These are phyloP conservation scores for Phytopythium montanum DNA, from an alignment of 352 stramenopile genomes.

Conservation along the genomic window DNA sequence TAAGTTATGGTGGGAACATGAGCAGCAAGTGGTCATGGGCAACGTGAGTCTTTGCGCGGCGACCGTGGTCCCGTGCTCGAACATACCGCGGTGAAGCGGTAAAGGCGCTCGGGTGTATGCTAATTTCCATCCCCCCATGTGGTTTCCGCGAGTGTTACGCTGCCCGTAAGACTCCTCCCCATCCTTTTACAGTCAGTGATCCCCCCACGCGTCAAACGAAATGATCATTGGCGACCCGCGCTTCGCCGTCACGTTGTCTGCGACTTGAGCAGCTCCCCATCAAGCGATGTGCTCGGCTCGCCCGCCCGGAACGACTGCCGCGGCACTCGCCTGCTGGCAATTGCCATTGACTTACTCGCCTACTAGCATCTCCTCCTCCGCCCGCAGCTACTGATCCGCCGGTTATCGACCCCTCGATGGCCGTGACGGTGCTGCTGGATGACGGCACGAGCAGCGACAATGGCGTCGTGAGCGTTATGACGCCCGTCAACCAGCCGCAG, in stretches of 20 bases:
- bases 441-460: constrained; percentile 8
- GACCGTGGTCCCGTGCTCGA: background rate
- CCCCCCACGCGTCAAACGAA: background rate
- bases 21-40: background rate
- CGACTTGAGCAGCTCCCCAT: background rate
- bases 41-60: too few relatives aligned
- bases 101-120: background rate
- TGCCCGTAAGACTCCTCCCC: background rate
- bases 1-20: background rate
- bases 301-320: too few relatives aligned
- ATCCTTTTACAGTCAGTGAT: too few relatives aligned
- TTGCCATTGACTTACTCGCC: background rate
- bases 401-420: background rate
- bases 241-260: background rate
- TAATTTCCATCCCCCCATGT: background rate
- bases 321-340: too few relatives aligned
- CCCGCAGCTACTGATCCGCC: background rate
- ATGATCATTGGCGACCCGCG: background rate
- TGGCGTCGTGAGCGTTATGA: constrained; percentile 8
- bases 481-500: constrained; percentile 6
- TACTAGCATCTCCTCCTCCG: background rate
- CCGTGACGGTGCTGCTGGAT: constrained; percentile 9
- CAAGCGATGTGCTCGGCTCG: background rate
- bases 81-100: background rate
- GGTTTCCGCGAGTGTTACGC: background rate